A percentile compares a stretch with the other conserved stretches of the same genome.
phyloP scores from a whole-genome alignment of 768 basidiomycete genomes.

The Leccinum sublutescens region DNA sequence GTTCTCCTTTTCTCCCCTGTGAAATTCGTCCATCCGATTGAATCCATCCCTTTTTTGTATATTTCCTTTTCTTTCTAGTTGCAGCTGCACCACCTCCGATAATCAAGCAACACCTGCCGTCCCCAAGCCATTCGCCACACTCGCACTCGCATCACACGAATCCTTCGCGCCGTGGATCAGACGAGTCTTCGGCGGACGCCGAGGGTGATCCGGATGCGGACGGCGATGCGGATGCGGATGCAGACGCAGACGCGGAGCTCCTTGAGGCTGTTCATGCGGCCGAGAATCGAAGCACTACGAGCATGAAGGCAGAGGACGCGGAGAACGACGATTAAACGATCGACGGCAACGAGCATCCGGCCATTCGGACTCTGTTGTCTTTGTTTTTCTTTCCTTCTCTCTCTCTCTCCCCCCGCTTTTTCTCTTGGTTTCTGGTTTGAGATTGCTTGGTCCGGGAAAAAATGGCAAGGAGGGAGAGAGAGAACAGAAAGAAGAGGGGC shows the following conservation, averaged over 20 bases:
- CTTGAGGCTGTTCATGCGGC: conserved; percentile 53
- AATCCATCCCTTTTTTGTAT: background rate
- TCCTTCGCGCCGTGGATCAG: conserved; percentile 25
- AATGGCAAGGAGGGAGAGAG: conserved; percentile 20
- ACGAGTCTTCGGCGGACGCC: conserved; percentile 30
- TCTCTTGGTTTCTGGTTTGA: background rate
- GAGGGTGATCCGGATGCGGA: conserved; percentile 39
- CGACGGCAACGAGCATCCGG: background rate
- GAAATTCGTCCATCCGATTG: background rate
- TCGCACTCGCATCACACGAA: conserved; percentile 22
- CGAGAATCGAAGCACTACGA: conserved; percentile 40
- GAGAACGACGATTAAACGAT: conserved; percentile 23
- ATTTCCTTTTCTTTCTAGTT: conserved; percentile 2
- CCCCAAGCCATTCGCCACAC: conserved; percentile 22
- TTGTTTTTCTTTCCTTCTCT: background rate
- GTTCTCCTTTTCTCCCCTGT: background rate
- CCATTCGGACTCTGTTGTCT: background rate
- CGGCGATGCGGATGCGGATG: conserved; percentile 35
- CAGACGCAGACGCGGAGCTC: conserved; percentile 44
- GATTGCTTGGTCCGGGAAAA: conserved; percentile 11
- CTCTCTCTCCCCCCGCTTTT: background rate
- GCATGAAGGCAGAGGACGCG: conserved; percentile 29
- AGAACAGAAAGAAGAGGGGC: background rate
- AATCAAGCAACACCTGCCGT: conserved; percentile 23
- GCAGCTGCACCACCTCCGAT: conserved; percentile 12